These are phyloP conservation scores for Phycomyces blakesleeanus DNA, from an alignment of 192 early-diverging fungal species.

Conservation along the genomic window DNA sequence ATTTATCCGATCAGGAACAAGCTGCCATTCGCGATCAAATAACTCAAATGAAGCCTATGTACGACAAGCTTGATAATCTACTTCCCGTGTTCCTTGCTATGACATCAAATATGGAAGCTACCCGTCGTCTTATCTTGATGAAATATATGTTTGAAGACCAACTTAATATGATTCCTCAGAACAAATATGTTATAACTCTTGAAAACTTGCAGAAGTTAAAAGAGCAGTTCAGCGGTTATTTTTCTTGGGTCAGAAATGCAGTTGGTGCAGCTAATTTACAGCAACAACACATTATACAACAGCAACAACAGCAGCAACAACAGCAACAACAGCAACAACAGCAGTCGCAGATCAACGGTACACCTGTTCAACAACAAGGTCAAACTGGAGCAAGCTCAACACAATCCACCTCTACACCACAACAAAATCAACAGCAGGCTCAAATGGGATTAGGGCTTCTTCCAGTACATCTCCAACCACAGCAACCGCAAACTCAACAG, in stretches of 20 bases:
- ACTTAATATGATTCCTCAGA: slow-evolving; percentile 38
- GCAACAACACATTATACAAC: slow-evolving; percentile 13
- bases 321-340: slow-evolving; percentile 13
- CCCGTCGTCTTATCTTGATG: slow-evolving; percentile 45
- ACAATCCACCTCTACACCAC: not conserved
- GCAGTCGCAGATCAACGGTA: not conserved
- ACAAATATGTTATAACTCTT: slow-evolving; percentile 43
- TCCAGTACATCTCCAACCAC: slow-evolving; percentile 11
- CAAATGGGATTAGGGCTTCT: slow-evolving; percentile 3
- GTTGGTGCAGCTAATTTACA: slow-evolving; percentile 15
- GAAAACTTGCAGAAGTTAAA: slow-evolving; percentile 42
- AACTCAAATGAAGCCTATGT: slow-evolving; percentile 40
- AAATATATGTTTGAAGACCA: slow-evolving; percentile 55
- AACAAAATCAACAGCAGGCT: slow-evolving; percentile 3
- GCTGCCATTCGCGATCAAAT: slow-evolving; percentile 37
- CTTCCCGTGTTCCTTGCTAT: slow-evolving; percentile 47
- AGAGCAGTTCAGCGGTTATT: slow-evolving; percentile 46
- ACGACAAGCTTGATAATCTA: slow-evolving; percentile 43
- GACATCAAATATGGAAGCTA: slow-evolving; percentile 43
- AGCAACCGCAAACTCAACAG: slow-evolving; percentile 6
- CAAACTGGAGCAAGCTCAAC: not conserved
- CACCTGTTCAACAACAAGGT: slow-evolving; percentile 3
- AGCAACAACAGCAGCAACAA: slow-evolving; percentile 18
- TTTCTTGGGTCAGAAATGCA: slow-evolving; percentile 41
- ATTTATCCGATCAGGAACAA: slow-evolving; percentile 41